phyloP scores from a whole-genome alignment of 768 basidiomycete species.

The Pisolithus albus region DNA sequence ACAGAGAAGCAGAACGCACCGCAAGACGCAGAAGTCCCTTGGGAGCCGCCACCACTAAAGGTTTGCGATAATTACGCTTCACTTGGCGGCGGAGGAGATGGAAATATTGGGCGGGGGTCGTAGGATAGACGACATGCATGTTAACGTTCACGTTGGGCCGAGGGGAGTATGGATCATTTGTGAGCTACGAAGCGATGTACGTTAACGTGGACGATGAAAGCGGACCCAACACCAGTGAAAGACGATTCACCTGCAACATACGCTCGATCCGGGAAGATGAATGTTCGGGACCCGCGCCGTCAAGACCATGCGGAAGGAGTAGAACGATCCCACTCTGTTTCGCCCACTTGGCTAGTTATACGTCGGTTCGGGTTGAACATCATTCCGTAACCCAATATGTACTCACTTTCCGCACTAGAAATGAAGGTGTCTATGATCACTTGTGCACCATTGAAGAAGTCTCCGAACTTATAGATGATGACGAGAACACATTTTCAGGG shows the following conservation, averaged over 20 bases:
- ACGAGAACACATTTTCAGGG: not conserved
- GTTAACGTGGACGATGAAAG: not conserved
- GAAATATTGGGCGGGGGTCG: constrained; percentile 89
- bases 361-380: not conserved
- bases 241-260: constrained; percentile 66
- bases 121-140: constrained; percentile 80
- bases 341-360: constrained; percentile 77
- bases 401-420: constrained; percentile 74
- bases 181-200: constrained; percentile 43
- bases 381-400: too few species aligned
- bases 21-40: constrained; percentile 76
- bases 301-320: constrained; percentile 82
- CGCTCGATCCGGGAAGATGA: constrained; percentile 84
- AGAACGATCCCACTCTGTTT: constrained; percentile 86
- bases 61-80: constrained; percentile 79
- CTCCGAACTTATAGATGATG: constrained; percentile 55
- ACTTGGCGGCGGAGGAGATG: constrained; percentile 87
- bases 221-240: not conserved
- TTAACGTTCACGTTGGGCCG: constrained; percentile 49
- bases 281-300: constrained; percentile 92
- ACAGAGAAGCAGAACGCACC: constrained; percentile 36
- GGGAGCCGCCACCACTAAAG: constrained; percentile 76
- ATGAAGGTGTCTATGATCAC: constrained; percentile 88
- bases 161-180: constrained; percentile 56
- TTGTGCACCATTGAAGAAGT: constrained; percentile 89